A percentile compares a stretch with the other conserved stretches of the same genome.
Evolutionary conservation across 2,329 filamentous ascomycete genomes (phyloP).

Genomic region (Neophaeococcomyces mojaviensis): DNA sequence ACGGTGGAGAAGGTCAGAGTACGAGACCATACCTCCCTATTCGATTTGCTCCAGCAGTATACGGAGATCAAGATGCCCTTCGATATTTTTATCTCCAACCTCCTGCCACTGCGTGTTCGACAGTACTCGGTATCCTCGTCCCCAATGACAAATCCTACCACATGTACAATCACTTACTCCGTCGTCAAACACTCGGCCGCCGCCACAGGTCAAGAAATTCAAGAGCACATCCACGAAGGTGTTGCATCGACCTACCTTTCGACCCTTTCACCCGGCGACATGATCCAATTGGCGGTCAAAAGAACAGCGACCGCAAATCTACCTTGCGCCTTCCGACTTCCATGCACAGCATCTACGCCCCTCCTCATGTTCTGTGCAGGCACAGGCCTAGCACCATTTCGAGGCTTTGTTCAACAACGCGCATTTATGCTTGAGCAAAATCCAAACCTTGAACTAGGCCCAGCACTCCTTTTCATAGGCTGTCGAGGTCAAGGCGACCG

Average conservation of each 20-base stretch:
- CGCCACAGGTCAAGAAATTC: slow-evolving; percentile 41
- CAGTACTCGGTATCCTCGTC: slow-evolving; percentile 76
- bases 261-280: slow-evolving; percentile 29
- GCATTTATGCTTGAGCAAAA: slow-evolving; percentile 29
- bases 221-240: slow-evolving; percentile 43
- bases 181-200: too few relatives aligned
- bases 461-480: slow-evolving; percentile 31
- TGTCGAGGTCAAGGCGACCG: slow-evolving; percentile 31
- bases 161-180: slow-evolving; percentile 60
- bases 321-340: slow-evolving; percentile 32
- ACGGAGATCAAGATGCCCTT: slow-evolving; percentile 55
- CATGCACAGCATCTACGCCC: slow-evolving; percentile 27
- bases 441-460: slow-evolving; percentile 23
- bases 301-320: too few relatives aligned
- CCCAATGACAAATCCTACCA: slow-evolving; percentile 50
- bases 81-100: slow-evolving; percentile 60
- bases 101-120: slow-evolving; percentile 69
- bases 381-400: slow-evolving; percentile 55
- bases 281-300: slow-evolving; percentile 29
- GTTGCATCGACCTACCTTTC: slow-evolving; percentile 57
- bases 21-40: slow-evolving; percentile 31
- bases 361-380: slow-evolving; percentile 35
- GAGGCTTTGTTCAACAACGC: slow-evolving; percentile 57
- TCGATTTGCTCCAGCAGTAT: slow-evolving; percentile 64
- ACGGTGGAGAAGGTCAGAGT: too few relatives aligned